Conservation (phyloP, 2,329 filamentous ascomycete species). For the Aaosphaeria pasadenensis region DNA sequence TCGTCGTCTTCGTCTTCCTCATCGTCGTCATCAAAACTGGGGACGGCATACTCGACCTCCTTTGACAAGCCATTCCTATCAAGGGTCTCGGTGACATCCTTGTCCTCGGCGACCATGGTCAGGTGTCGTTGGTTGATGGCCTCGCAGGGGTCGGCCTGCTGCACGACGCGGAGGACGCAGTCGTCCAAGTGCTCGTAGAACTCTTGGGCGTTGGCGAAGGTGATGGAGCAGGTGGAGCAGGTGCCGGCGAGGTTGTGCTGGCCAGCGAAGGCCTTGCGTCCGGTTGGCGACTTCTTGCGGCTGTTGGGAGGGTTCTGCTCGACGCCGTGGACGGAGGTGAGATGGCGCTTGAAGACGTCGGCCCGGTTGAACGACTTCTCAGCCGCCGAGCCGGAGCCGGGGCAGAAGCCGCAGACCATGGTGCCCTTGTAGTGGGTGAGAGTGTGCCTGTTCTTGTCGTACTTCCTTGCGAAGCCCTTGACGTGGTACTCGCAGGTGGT, state of each 20-base stretch:
- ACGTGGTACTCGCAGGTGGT: slow-evolving; percentile 85
- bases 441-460: slow-evolving; percentile 94
- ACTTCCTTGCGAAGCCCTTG: slow-evolving; percentile 92
- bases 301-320: slow-evolving; percentile 92
- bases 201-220: slow-evolving; percentile 84
- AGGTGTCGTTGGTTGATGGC: slow-evolving; percentile 43
- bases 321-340: slow-evolving; percentile 86
- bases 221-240: slow-evolving; percentile 86
- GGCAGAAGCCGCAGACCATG: slow-evolving; percentile 95
- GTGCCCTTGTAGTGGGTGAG: slow-evolving; percentile 95
- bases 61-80: slow-evolving; percentile 38
- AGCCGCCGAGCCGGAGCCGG: slow-evolving; percentile 79
- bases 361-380: slow-evolving; percentile 96
- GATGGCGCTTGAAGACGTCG: slow-evolving; percentile 91
- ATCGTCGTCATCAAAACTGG: slow-evolving; percentile 51
- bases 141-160: slow-evolving; percentile 41
- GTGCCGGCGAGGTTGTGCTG: slow-evolving; percentile 73
- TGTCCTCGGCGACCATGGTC: slow-evolving; percentile 39
- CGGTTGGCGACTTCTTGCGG: slow-evolving; percentile 64
- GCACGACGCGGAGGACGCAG: slow-evolving; percentile 62
- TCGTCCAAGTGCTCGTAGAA: slow-evolving; percentile 94
- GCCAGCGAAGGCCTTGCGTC: slow-evolving; percentile 68
- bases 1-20: slow-evolving; percentile 61
- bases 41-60: slow-evolving; percentile 45
- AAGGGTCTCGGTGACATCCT: slow-evolving; percentile 37